phyloP scores from a whole-genome alignment of 768 basidiomycete genomes.

The Leccinum olivaceopallidum region DNA sequence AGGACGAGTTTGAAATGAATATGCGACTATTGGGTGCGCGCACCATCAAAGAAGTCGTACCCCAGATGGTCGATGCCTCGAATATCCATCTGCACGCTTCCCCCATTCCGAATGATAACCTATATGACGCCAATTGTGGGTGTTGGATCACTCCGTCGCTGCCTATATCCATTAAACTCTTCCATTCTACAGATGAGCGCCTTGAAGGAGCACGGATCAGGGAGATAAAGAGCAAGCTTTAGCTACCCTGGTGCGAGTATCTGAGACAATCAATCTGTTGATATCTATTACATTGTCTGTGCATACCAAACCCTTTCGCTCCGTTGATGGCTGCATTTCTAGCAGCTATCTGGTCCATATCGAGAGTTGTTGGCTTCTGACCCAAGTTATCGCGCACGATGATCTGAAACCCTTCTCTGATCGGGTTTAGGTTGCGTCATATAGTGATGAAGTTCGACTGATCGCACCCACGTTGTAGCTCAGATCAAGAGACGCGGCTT shows the following conservation, averaged over 20 bases:
- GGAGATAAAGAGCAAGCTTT: conserved; percentile 41
- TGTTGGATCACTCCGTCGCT: conserved; percentile 6
- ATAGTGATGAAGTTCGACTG: not conserved
- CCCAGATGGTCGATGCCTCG: conserved; percentile 87
- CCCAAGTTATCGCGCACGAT: not conserved
- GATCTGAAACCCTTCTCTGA: not conserved
- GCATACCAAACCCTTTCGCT: not conserved
- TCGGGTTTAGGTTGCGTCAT: not conserved
- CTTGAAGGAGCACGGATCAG: conserved; percentile 44
- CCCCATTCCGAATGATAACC: conserved; percentile 66
- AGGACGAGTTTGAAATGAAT: conserved; percentile 99
- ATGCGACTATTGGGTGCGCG: conserved; percentile 88
- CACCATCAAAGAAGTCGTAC: conserved; percentile 75
- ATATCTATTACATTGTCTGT: not conserved
- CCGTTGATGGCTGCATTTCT: not conserved
- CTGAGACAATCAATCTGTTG: not conserved
- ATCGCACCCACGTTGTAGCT: not conserved
- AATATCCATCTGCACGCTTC: conserved; percentile 67
- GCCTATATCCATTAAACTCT: not conserved
- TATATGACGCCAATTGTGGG: conserved; percentile 85
- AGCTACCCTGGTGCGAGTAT: conserved; percentile 4
- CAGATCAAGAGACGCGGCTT: not conserved
- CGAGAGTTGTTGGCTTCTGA: not conserved
- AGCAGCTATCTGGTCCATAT: not conserved
- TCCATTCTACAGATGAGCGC: conserved; percentile 39